A percentile compares a stretch with the other conserved stretches of the same genome.
These are phyloP conservation scores for Dryas alaskensis DNA, from an alignment of 306 rosid species.

Conservation along the genomic window DNA sequence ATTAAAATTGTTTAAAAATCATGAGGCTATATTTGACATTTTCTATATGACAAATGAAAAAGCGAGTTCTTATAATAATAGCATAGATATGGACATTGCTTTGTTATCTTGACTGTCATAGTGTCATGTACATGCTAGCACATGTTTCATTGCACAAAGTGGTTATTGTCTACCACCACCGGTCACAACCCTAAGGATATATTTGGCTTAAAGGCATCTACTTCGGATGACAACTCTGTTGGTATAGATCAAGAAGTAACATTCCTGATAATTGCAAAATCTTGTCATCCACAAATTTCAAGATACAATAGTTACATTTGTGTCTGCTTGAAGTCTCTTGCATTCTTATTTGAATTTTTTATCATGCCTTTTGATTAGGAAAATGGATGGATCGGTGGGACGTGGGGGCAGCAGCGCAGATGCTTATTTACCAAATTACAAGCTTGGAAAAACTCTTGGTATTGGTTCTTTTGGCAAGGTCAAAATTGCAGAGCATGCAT, in stretches of 20 bases:
- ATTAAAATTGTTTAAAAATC: neutral
- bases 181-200: too few species aligned
- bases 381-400: conserved; percentile 59
- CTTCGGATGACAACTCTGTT: neutral
- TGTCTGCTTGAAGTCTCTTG: neutral
- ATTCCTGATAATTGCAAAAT: neutral
- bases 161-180: neutral
- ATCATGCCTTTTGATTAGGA: conserved; percentile 3
- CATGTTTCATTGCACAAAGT: neutral
- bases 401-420: conserved; percentile 53
- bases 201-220: neutral
- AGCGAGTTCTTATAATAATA: neutral
- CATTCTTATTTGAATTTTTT: neutral
- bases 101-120: neutral
- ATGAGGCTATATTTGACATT: neutral
- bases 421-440: conserved; percentile 62
- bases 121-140: neutral
- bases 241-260: neutral
- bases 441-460: conserved; percentile 93
- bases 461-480: conserved; percentile 91
- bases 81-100: neutral
- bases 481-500: conserved; percentile 80
- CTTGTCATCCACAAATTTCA: neutral
- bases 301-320: neutral
- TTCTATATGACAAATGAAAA: neutral